A percentile compares a stretch with the other conserved stretches of the same genome.
Evolutionary conservation across 2,329 filamentous ascomycete species (phyloP).

Genomic region (Pseudonectria buxi): DNA sequence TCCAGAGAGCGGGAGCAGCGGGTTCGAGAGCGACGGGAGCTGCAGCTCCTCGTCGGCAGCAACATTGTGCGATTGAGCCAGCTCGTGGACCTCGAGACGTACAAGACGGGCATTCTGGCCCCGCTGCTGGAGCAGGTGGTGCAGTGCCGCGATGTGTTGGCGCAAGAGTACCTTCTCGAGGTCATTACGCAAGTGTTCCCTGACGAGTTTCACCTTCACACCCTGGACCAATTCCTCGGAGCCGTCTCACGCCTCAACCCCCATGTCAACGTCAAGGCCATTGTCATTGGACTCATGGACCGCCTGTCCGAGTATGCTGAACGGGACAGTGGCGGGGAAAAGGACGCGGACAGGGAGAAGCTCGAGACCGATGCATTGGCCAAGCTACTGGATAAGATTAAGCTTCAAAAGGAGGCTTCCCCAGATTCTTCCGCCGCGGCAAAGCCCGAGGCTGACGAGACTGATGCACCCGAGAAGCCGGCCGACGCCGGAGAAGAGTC

Average conservation of each 20-base stretch:
- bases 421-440: constrained; percentile 5
- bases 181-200: constrained; percentile 99
- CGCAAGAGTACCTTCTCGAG: constrained; percentile 94
- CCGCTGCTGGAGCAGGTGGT: constrained; percentile 94
- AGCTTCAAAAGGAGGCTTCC: constrained; percentile 52
- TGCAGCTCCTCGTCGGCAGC: constrained; percentile 91
- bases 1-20: constrained; percentile 89
- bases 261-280: constrained; percentile 95
- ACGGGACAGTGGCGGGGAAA: constrained; percentile 68
- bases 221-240: constrained; percentile 87
- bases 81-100: constrained; percentile 87
- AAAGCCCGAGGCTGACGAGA: constrained; percentile 24
- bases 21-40: constrained; percentile 88
- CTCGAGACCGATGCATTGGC: constrained; percentile 78
- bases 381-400: constrained; percentile 70
- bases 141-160: constrained; percentile 92
- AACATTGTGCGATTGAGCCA: constrained; percentile 94
- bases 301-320: constrained; percentile 91
- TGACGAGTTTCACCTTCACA: constrained; percentile 96
- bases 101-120: constrained; percentile 82
- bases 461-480: constrained; percentile 16
- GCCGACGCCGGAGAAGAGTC: constrained; percentile 18
- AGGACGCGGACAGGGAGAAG: constrained; percentile 64
- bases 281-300: constrained; percentile 97
- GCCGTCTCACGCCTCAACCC: constrained; percentile 91